These are phyloP conservation scores for Beverwykella pulmonaria DNA, from an alignment of 495 filamentous ascomycete species.

Conservation along the genomic window DNA sequence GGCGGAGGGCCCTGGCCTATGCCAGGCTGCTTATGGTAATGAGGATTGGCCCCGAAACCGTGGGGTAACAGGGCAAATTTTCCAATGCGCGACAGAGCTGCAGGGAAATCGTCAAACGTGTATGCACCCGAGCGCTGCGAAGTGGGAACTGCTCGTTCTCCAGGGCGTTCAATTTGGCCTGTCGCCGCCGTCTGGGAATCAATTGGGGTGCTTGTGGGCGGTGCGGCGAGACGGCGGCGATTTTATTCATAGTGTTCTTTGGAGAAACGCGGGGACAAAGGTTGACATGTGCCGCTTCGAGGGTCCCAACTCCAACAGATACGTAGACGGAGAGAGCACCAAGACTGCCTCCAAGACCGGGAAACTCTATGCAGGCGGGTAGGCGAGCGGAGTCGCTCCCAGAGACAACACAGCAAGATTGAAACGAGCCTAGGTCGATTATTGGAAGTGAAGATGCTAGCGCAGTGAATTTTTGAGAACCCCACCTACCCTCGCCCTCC, in stretches of 20 bases:
- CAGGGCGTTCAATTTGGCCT: not conserved
- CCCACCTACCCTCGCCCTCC: slow-evolving; percentile 16
- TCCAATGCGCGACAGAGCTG: slow-evolving; percentile 36
- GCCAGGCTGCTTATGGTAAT: slow-evolving; percentile 25
- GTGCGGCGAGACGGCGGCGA: not conserved
- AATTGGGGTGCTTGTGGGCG: slow-evolving; percentile 14
- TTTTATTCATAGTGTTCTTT: slow-evolving; percentile 17
- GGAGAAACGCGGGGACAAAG: slow-evolving; percentile 9
- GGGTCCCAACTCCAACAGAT: not conserved
- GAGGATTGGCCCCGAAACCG: slow-evolving; percentile 37
- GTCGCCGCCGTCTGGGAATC: not conserved
- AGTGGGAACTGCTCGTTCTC: not conserved
- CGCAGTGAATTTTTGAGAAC: slow-evolving; percentile 32
- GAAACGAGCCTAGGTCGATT: slow-evolving; percentile 27
- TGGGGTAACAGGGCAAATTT: slow-evolving; percentile 39
- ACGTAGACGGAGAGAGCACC: slow-evolving; percentile 12
- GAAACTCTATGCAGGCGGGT: slow-evolving; percentile 20
- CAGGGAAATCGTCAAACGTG: slow-evolving; percentile 29
- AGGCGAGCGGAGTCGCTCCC: slow-evolving; percentile 21
- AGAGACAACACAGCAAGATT: slow-evolving; percentile 16
- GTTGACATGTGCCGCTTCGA: slow-evolving; percentile 21
- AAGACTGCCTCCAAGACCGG: slow-evolving; percentile 20
- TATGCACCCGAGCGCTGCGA: slow-evolving; percentile 23
- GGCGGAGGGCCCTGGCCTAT: slow-evolving; percentile 17
- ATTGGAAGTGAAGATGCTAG: slow-evolving; percentile 31